Percentiles rank a stretch among this genome's conserved stretches.
Conservation (phyloP, 139 green algal genomes). For the Haematococcus lacustris region DNA sequence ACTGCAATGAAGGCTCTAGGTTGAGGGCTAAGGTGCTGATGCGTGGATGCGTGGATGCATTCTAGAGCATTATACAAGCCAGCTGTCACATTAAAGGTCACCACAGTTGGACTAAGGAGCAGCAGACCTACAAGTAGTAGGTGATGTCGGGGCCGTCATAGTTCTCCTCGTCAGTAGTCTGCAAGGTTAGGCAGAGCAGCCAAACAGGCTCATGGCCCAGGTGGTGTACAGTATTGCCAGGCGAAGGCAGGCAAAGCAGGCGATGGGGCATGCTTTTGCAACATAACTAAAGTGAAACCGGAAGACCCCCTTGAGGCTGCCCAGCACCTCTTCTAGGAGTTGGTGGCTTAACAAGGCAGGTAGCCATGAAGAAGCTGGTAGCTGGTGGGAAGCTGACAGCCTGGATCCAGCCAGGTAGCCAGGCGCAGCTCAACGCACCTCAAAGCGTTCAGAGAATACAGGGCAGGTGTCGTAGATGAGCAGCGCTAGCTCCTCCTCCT, state of each 20-base stretch:
- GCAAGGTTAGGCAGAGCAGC: neutral
- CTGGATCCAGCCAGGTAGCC: neutral
- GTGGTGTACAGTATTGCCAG: neutral
- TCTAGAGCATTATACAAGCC: neutral
- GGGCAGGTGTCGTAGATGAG: slow-evolving; percentile 65
- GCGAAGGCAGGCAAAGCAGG: neutral
- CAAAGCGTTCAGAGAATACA: slow-evolving; percentile 55
- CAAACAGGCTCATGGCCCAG: neutral
- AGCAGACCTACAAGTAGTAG: slow-evolving; percentile 39
- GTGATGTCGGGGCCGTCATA: slow-evolving; percentile 75
- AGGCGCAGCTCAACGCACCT: neutral
- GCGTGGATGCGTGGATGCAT: neutral
- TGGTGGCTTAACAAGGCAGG: neutral
- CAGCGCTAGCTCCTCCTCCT: slow-evolving; percentile 69
- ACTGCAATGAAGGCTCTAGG: neutral
- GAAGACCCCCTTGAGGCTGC: neutral
- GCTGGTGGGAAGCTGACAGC: too few relatives aligned
- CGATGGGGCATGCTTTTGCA: neutral
- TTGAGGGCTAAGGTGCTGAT: neutral
- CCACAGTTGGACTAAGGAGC: too few relatives aligned
- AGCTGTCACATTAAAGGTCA: too few relatives aligned
- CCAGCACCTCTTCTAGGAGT: neutral
- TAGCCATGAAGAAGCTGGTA: neutral
- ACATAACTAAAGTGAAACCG: neutral
- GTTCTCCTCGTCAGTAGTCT: slow-evolving; percentile 49